Evolutionary conservation across 1,284 basidiomycete species (phyloP), one percentile per base, ranked within the genome.

Genomic region (Rhizoctonia solani): DNA sequence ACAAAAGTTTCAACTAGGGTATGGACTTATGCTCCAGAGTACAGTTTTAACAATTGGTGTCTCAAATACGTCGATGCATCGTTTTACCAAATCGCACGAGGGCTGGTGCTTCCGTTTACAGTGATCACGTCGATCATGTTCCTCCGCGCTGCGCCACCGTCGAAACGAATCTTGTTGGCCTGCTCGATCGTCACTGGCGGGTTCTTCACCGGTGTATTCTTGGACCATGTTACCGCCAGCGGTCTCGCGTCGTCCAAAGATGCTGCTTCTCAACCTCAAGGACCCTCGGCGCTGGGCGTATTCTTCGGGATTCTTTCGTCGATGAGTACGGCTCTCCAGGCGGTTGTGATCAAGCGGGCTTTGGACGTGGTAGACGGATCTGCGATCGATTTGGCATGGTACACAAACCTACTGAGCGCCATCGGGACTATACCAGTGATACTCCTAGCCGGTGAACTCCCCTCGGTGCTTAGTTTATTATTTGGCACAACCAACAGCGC

Each of bases 1-100:
- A 23, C 2, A 52, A 39, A 23, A 34, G 27, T 37, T 53, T 50
- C 6, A 25, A 8, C 37, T 19, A 27, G 9, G 19, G 13, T 37
- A n/a, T n/a, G n/a, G n/a, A 37, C 55, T 34, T 53, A 70, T 71
- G 68, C n/a, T n/a, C n/a, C 21, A 6, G 8, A 39, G 59, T 39
- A 16, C 74, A 93, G 89, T 72, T 90, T 92, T 76, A 92, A 90
- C 79, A 95, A 94, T 75, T 93, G 89, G 74, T 94, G 92, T 65
- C 83, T 95, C 54, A 90, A 93, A 85, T 92, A 89, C 73, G 93
- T 95, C 73, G 93, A 95, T 69, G 90, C 92, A 4, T 94, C 93
- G 0, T 94, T 94, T 77, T 95, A 95, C 75, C 92, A 92, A 78
- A 87, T 94, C 69, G 92, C 92, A 1, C 87, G 91, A n/a, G 92